Evolutionary conservation across 2,329 filamentous ascomycete genomes (phyloP).

Genomic region (Phaeomoniella chlamydospora): DNA sequence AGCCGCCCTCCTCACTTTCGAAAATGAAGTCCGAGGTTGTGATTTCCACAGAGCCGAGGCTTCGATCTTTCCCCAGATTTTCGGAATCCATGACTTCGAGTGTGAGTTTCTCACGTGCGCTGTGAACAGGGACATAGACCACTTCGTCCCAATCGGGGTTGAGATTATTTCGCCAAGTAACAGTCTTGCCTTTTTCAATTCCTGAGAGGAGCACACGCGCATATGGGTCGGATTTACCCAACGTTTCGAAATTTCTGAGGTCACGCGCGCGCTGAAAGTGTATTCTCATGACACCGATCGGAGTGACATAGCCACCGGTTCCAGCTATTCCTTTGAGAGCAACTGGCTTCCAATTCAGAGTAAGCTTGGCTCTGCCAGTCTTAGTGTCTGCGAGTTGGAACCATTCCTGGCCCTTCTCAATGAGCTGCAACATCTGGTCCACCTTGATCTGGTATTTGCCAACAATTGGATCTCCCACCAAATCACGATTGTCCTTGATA

Average conservation of each 20-base stretch:
- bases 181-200: conserved; percentile 78
- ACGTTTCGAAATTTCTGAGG: conserved; percentile 80
- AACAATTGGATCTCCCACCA: conserved; percentile 67
- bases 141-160: conserved; percentile 95
- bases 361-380: conserved; percentile 78
- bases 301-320: conserved; percentile 78
- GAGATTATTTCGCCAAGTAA: conserved; percentile 91
- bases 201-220: conserved; percentile 78
- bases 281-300: conserved; percentile 87
- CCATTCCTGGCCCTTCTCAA: conserved; percentile 91
- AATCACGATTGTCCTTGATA: conserved; percentile 87
- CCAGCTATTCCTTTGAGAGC: conserved; percentile 63
- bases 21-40: conserved; percentile 63
- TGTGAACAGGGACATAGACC: conserved; percentile 84
- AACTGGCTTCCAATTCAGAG: conserved; percentile 89
- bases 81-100: conserved; percentile 97
- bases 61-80: conserved; percentile 78
- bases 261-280: conserved; percentile 75
- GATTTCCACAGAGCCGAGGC: conserved; percentile 68
- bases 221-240: conserved; percentile 96
- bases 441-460: conserved; percentile 93
- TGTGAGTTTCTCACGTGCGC: conserved; percentile 63
- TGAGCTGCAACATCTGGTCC: conserved; percentile 81
- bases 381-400: conserved; percentile 74
- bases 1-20: conserved; percentile 65